These are phyloP conservation scores for Erythrophleum ivorense DNA, from an alignment of 331 rosid species.

Conservation along the genomic window DNA sequence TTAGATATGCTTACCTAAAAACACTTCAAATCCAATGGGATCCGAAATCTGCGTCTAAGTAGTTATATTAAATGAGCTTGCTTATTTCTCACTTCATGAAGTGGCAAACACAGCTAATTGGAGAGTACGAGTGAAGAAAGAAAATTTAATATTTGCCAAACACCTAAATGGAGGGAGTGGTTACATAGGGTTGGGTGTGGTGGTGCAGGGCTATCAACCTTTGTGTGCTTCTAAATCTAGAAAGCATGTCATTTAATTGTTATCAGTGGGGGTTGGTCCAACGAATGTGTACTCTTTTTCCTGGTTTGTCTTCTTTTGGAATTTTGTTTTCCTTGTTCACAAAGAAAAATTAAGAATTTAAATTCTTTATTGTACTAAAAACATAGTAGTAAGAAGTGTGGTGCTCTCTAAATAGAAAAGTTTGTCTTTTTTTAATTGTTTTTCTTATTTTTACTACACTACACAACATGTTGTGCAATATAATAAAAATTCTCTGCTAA, in stretches of 20 bases:
- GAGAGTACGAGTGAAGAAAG: background rate
- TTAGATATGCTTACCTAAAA: background rate
- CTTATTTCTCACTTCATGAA: background rate
- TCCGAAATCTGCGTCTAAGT: background rate
- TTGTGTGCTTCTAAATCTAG: background rate
- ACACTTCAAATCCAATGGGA: background rate
- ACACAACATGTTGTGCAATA: no score
- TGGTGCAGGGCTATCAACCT: background rate
- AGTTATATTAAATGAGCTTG: background rate
- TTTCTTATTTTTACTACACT: no score
- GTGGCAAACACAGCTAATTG: background rate
- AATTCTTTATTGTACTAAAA: no score
- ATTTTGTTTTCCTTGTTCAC: background rate
- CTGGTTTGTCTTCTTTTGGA: background rate
- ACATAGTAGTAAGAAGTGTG: no score
- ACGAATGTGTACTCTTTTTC: background rate
- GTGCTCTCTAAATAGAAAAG: no score
- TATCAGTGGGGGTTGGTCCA: background rate
- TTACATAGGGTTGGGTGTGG: no score
- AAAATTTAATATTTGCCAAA: background rate
- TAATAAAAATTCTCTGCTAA: no score
- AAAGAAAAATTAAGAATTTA: background rate
- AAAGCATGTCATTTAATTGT: background rate
- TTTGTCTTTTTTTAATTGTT: no score
- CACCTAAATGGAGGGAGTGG: background rate